A percentile compares a stretch with the other conserved stretches of the same genome.
Conservation (phyloP, 768 basidiomycete genomes). For the Strobilomyces confusus region DNA sequence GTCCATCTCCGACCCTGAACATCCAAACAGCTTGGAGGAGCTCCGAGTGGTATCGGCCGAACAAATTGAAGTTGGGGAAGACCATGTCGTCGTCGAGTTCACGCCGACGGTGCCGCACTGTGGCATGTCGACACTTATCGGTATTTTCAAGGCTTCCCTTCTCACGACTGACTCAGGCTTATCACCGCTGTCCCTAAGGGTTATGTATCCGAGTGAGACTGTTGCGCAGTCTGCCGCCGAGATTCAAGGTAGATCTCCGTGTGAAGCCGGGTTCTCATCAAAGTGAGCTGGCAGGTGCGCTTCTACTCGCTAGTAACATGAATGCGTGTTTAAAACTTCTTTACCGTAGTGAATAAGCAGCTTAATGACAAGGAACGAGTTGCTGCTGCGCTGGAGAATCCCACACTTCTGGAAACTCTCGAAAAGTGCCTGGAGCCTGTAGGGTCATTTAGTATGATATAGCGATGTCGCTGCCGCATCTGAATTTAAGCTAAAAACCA, state of each 20-base stretch:
- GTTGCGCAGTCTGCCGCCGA: slow-evolving; percentile 80
- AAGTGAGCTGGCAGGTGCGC: slow-evolving; percentile 82
- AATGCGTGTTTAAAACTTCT: neutral
- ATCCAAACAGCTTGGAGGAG: slow-evolving; percentile 90
- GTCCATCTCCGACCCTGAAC: slow-evolving; percentile 92
- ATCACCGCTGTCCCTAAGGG: slow-evolving; percentile 36
- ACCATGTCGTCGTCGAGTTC: slow-evolving; percentile 82
- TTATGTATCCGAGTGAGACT: slow-evolving; percentile 94
- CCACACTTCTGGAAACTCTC: slow-evolving; percentile 77
- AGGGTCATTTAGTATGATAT: neutral
- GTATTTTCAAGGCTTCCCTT: slow-evolving; percentile 34
- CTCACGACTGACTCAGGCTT: neutral
- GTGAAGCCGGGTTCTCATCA: slow-evolving; percentile 96
- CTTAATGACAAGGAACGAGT: slow-evolving; percentile 99
- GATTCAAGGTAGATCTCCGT: slow-evolving; percentile 92
- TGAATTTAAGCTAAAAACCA: too few relatives aligned
- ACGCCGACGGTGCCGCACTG: slow-evolving; percentile 98
- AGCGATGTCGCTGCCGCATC: too few relatives aligned
- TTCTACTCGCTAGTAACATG: neutral
- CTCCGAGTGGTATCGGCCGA: slow-evolving; percentile 91
- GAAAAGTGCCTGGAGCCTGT: slow-evolving; percentile 66
- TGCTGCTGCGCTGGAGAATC: slow-evolving; percentile 94
- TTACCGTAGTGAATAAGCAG: slow-evolving; percentile 85
- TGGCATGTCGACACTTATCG: slow-evolving; percentile 95
- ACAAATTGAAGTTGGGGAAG: slow-evolving; percentile 64